Evolutionary conservation across 2,329 filamentous ascomycete species (phyloP).

Genomic region (Talaromyces sp.): DNA sequence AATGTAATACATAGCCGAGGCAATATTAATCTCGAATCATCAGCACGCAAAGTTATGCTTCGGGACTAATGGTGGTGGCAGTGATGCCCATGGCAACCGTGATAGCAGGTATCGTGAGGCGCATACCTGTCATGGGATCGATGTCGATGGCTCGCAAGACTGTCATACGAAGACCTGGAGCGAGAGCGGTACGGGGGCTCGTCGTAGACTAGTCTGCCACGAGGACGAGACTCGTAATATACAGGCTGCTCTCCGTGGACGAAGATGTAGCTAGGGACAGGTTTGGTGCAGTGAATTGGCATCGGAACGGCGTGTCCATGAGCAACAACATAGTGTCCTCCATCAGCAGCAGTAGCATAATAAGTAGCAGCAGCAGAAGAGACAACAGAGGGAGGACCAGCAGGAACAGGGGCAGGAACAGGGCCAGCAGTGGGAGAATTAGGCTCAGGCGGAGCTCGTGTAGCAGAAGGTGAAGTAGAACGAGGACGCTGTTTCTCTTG

Average conservation of each 20-base stretch:
- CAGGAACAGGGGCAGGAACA: constrained; percentile 2
- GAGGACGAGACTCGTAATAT: background rate
- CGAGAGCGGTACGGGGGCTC: background rate
- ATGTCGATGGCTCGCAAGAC: background rate
- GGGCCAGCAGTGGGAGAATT: background rate
- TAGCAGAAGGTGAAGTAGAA: too few species aligned
- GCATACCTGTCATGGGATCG: background rate
- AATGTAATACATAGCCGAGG: background rate
- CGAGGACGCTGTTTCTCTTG: too few species aligned
- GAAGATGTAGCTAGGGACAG: too few species aligned
- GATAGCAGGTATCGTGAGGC: background rate
- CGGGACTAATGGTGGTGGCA: background rate
- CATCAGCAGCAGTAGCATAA: background rate
- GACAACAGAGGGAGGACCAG: constrained; percentile 20
- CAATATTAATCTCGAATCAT: background rate
- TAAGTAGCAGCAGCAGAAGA: constrained; percentile 12
- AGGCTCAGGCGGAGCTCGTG: background rate
- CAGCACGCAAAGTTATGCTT: background rate
- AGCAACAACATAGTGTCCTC: background rate
- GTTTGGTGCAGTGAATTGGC: background rate
- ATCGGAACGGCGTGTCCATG: background rate
- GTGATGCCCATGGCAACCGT: background rate
- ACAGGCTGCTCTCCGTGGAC: background rate
- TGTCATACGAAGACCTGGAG: background rate
- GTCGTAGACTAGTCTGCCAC: background rate